Evolutionary conservation across 768 basidiomycete genomes (phyloP).

Genomic region (Porpolomopsis calyptriformis): DNA sequence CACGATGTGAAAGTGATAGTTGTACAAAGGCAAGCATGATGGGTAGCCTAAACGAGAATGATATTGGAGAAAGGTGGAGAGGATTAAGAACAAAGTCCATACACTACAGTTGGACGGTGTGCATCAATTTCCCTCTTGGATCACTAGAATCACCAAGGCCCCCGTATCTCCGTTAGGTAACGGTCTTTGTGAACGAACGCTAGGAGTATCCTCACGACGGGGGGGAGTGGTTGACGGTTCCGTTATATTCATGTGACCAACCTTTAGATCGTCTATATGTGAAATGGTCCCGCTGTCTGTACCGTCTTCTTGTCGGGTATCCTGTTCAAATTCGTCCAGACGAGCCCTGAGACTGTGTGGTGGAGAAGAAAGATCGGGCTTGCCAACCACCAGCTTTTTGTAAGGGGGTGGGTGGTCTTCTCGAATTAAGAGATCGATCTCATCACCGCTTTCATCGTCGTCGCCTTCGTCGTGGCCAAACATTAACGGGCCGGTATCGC

Average conservation of each 20-base stretch:
- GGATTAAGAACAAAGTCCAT: not conserved
- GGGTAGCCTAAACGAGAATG: not conserved
- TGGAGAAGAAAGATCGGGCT: constrained; percentile 38
- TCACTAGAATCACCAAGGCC: constrained; percentile 37
- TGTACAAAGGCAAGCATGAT: constrained; percentile 1
- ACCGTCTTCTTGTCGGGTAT: constrained; percentile 29
- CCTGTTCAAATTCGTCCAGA: constrained; percentile 52
- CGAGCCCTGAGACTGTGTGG: constrained; percentile 48
- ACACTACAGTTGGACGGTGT: constrained; percentile 32
- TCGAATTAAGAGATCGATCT: constrained; percentile 23
- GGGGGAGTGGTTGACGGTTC: too few relatives aligned
- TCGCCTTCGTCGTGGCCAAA: constrained; percentile 57
- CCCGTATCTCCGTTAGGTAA: constrained; percentile 37
- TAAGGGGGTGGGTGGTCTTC: too few relatives aligned
- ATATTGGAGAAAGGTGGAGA: constrained; percentile 3
- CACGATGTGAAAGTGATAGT: constrained; percentile 6
- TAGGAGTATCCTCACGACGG: too few relatives aligned
- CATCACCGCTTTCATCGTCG: constrained; percentile 50
- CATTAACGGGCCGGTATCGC: constrained; percentile 43
- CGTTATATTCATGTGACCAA: too few relatives aligned
- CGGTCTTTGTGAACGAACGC: constrained; percentile 34
- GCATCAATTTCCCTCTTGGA: constrained; percentile 47
- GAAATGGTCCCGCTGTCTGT: constrained; percentile 28
- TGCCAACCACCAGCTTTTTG: too few relatives aligned
- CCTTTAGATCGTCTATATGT: constrained; percentile 17